These are phyloP conservation scores for Thalassia testudinum DNA, from an alignment of 116 monocot genomes.

Conservation along the genomic window DNA sequence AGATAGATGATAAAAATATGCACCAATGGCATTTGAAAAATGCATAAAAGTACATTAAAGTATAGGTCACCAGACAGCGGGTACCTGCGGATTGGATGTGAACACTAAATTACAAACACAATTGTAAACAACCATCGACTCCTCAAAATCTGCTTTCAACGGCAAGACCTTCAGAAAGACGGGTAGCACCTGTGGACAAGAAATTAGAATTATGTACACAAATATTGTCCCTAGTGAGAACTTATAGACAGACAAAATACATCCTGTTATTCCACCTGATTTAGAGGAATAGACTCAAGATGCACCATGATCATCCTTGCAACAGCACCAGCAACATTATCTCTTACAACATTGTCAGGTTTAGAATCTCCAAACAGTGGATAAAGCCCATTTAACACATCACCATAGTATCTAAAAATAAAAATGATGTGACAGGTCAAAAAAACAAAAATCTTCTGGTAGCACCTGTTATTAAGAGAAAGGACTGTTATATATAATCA, in stretches of 20 bases:
- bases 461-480: too few relatives aligned
- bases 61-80: too few relatives aligned
- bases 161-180: conserved; percentile 89
- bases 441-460: too few relatives aligned
- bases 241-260: too few relatives aligned
- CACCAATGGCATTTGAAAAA: too few relatives aligned
- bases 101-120: conserved; percentile 61
- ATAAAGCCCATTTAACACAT: conserved; percentile 65
- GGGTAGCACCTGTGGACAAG: conserved; percentile 43
- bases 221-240: too few relatives aligned
- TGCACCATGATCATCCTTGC: conserved; percentile 95
- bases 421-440: too few relatives aligned
- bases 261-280: conserved; percentile 42
- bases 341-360: conserved; percentile 73
- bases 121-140: conserved; percentile 65
- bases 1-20: too few relatives aligned
- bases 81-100: conserved; percentile 64
- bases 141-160: conserved; percentile 82
- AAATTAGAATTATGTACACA: too few relatives aligned
- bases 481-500: too few relatives aligned
- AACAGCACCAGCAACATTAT: conserved; percentile 93
- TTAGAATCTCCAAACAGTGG: conserved; percentile 76
- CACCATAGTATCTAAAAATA: conserved; percentile 80
- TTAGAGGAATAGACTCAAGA: conserved; percentile 74
- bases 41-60: too few relatives aligned